Conservation (phyloP, 257 asterid species). For the Solanum chaucha region DNA sequence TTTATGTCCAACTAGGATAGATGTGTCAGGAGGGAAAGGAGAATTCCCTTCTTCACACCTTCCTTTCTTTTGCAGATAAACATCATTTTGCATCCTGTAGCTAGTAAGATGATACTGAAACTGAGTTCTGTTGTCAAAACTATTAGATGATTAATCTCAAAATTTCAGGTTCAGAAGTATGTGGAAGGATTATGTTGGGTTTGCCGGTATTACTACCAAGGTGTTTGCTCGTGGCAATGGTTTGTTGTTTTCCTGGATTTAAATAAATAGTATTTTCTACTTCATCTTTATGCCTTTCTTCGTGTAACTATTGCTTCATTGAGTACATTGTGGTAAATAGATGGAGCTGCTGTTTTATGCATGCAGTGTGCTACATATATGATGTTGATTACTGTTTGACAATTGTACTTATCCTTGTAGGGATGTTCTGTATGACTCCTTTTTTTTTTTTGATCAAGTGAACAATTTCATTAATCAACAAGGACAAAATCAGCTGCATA, state of each 20-base stretch:
- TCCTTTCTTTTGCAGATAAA: neutral
- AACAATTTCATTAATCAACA: neutral
- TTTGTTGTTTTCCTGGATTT: slow-evolving; percentile 22
- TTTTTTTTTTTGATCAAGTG: neutral
- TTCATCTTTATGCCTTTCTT: neutral
- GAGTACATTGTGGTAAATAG: neutral
- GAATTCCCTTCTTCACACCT: neutral
- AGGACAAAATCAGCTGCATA: neutral
- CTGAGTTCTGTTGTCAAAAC: neutral
- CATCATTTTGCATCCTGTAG: neutral
- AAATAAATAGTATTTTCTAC: neutral
- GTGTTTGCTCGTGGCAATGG: slow-evolving; percentile 99
- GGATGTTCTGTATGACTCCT: neutral
- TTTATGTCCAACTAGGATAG: neutral
- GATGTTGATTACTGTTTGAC: neutral
- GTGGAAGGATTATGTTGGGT: slow-evolving; percentile 98
- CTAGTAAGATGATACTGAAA: neutral
- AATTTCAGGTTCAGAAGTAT: slow-evolving; percentile 71
- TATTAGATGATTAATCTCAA: slow-evolving; percentile 1
- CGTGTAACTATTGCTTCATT: neutral
- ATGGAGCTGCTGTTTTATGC: neutral
- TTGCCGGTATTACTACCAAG: slow-evolving; percentile 96
- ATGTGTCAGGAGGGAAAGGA: neutral
- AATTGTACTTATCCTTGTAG: neutral
- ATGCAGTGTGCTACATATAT: neutral